phyloP scores from a whole-genome alignment of 257 asterid genomes.

The Solanum clarkiae region DNA sequence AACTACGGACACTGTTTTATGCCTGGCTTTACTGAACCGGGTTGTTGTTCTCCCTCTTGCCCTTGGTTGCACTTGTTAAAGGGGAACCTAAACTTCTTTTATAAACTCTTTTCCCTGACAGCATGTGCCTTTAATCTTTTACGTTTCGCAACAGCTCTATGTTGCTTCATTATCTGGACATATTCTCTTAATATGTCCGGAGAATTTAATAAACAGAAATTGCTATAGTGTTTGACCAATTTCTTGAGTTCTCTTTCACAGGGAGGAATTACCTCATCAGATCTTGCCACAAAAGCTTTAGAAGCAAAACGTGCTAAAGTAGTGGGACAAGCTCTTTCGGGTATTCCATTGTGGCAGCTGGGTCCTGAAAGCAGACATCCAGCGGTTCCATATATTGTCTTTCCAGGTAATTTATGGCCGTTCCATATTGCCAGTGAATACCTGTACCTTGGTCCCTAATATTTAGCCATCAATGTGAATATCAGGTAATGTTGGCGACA shows the following conservation, averaged over 20 bases:
- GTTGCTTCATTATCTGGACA: not conserved
- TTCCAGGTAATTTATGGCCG: slow-evolving; percentile 53
- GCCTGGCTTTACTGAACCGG: not conserved
- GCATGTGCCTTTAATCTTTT: not conserved
- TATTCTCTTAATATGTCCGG: not conserved
- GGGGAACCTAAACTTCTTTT: not conserved
- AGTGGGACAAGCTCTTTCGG: slow-evolving; percentile 93
- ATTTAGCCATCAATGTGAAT: slow-evolving; percentile 3
- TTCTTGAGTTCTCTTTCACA: slow-evolving; percentile 7
- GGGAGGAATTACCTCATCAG: slow-evolving; percentile 99
- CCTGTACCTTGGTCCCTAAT: not conserved
- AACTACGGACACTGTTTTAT: not conserved
- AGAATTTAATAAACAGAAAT: not conserved
- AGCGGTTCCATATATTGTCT: slow-evolving; percentile 84
- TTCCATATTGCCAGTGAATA: not conserved
- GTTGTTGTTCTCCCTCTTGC: not conserved
- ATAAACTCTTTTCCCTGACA: not conserved
- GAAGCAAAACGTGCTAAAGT: slow-evolving; percentile 84
- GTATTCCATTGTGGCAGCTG: slow-evolving; percentile 93
- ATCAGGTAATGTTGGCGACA: slow-evolving; percentile 94
- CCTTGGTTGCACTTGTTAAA: not conserved
- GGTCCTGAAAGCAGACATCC: slow-evolving; percentile 98
- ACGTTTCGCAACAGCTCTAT: not conserved
- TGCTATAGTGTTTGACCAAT: not conserved
- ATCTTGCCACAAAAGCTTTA: slow-evolving; percentile 90